A percentile compares a stretch with the other conserved stretches of the same genome.
Evolutionary conservation across 352 stramenopile genomes (phyloP).

Genomic region (Phytophthora uliginosa): DNA sequence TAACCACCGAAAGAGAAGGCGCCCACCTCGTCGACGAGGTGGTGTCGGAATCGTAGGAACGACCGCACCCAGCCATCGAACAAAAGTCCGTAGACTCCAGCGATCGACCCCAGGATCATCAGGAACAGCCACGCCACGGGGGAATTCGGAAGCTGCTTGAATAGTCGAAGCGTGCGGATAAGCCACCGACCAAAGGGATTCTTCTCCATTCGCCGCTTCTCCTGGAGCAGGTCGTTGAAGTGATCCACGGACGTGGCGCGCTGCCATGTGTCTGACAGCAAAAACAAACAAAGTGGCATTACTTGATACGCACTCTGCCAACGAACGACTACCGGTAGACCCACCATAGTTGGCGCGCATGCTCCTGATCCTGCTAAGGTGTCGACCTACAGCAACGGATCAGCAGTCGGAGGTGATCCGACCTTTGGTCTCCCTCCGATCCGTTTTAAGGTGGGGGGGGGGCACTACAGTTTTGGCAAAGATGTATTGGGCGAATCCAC

Average conservation of each 20-base stretch:
- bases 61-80: conserved; percentile 78
- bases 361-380: background rate
- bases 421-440: background rate
- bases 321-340: background rate
- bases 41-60: conserved; percentile 62
- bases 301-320: background rate
- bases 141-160: conserved; percentile 85
- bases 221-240: conserved; percentile 74
- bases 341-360: conserved; percentile 32
- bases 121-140: conserved; percentile 86
- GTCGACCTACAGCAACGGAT: background rate
- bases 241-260: conserved; percentile 70
- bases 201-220: conserved; percentile 60
- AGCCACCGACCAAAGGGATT: conserved; percentile 70
- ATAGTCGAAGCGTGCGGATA: conserved; percentile 67
- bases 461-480: background rate
- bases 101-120: conserved; percentile 64
- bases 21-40: conserved; percentile 60
- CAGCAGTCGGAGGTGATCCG: background rate
- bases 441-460: background rate
- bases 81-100: conserved; percentile 71
- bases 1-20: conserved; percentile 70
- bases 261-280: conserved; percentile 79
- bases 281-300: background rate
- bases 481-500: background rate